Conservation (phyloP, 805 yeast genomes). For the Maudiozyma turicensis region DNA sequence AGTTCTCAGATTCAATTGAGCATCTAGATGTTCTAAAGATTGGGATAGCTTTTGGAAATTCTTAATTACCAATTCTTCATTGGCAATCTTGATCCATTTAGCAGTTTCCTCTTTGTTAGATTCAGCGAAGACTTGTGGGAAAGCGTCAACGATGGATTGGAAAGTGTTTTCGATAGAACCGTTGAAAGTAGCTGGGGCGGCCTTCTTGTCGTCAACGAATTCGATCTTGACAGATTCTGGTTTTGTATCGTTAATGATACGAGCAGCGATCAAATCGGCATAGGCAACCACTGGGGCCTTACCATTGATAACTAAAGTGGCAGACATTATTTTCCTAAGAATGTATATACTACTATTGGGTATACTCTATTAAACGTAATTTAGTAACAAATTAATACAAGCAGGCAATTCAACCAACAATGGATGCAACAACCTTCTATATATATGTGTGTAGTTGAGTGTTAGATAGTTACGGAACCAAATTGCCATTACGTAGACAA, state of each 20-base stretch:
- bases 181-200: constrained; percentile 40
- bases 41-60: constrained; percentile 80
- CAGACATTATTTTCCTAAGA: constrained; percentile 28
- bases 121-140: constrained; percentile 36
- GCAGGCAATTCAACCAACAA: not conserved
- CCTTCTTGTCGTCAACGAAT: constrained; percentile 63
- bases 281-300: constrained; percentile 82
- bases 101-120: constrained; percentile 28
- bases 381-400: not conserved
- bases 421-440: too few species aligned
- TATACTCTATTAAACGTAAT: not conserved
- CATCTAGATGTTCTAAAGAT: constrained; percentile 70
- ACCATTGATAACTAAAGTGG: constrained; percentile 58
- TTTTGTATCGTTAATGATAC: constrained; percentile 49
- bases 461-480: too few species aligned
- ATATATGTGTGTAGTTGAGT: too few species aligned
- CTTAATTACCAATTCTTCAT: constrained; percentile 60
- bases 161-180: constrained; percentile 40
- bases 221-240: constrained; percentile 48
- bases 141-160: constrained; percentile 39
- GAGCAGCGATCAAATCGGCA: constrained; percentile 67
- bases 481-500: too few species aligned
- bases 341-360: not conserved
- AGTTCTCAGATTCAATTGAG: constrained; percentile 77
- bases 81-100: constrained; percentile 60